Evolutionary conservation across 345 rosid species (phyloP).

Genomic region (Boechera retrofracta): DNA sequence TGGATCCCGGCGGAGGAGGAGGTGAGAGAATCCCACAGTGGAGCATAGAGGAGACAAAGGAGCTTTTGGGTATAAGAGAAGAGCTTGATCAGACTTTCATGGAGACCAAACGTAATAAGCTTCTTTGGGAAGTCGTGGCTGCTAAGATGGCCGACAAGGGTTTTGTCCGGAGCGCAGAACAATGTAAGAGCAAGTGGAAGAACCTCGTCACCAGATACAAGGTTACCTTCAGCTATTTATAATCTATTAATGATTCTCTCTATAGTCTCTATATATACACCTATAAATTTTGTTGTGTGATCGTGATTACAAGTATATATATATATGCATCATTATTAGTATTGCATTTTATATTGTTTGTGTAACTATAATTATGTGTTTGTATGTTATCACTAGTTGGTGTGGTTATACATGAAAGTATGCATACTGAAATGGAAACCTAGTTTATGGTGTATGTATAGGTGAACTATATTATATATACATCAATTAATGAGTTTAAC

Average conservation of each 20-base stretch:
- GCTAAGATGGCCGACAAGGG: conserved; percentile 81
- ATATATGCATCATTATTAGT: not conserved
- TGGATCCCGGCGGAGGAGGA: conserved; percentile 35
- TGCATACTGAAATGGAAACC: conserved; percentile 21
- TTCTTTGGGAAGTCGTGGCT: conserved; percentile 84
- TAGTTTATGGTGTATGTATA: conserved; percentile 28
- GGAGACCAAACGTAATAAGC: conserved; percentile 95
- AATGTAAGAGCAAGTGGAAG: conserved; percentile 99
- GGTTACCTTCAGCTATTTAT: conserved; percentile 51
- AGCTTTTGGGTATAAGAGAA: conserved; percentile 79
- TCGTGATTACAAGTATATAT: conserved; percentile 7
- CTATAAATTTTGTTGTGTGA: not conserved
- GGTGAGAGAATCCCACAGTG: conserved; percentile 92
- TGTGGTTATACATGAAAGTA: conserved; percentile 7
- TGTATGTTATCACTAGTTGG: not conserved
- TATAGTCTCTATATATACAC: not conserved
- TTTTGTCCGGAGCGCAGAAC: conserved; percentile 83
- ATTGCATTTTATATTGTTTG: not conserved
- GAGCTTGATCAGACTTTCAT: conserved; percentile 89
- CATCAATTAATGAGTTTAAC: conserved; percentile 27
- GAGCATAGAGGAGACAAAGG: conserved; percentile 88
- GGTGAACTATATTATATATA: not conserved
- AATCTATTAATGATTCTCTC: conserved; percentile 12
- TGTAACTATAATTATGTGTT: not conserved
- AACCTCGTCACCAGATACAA: conserved; percentile 94